A percentile compares a stretch with the other conserved stretches of the same genome.
phyloP scores from a whole-genome alignment of 208 protist genomes.

The Acanthamoeba healyi region DNA sequence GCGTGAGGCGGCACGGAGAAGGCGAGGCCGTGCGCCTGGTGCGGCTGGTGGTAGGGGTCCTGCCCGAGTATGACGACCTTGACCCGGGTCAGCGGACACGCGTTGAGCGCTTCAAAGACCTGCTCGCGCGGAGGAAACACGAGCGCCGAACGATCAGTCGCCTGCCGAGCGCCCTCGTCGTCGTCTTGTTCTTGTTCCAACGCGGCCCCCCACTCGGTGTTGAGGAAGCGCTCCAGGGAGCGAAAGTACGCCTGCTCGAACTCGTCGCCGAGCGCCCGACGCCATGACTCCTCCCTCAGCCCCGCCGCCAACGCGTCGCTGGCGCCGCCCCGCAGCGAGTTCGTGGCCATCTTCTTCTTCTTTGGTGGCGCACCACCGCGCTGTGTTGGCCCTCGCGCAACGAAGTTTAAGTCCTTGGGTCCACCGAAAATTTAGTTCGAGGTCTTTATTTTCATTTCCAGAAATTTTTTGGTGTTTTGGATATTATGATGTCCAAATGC shows the following conservation, averaged over 20 bases:
- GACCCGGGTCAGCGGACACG: background rate
- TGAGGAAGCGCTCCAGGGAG: background rate
- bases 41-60: background rate
- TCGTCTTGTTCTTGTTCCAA: background rate
- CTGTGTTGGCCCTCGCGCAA: no score
- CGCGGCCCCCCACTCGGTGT: background rate
- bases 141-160: no score
- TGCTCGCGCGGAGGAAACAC: slow-evolving; percentile 17
- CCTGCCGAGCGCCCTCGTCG: background rate
- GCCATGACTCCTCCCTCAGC: background rate
- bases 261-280: background rate
- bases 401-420: no score
- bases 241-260: background rate
- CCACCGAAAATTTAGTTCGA: no score
- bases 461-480: no score
- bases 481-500: no score
- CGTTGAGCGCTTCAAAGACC: slow-evolving; percentile 23
- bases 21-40: slow-evolving; percentile 51
- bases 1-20: background rate
- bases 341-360: background rate
- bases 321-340: no score
- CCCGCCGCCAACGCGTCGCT: background rate
- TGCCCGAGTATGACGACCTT: slow-evolving; percentile 52
- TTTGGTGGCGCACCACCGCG: no score
- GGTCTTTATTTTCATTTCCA: no score